These are phyloP conservation scores for Musa itinerans DNA, from an alignment of 176 grass and related monocot species.

Conservation along the genomic window DNA sequence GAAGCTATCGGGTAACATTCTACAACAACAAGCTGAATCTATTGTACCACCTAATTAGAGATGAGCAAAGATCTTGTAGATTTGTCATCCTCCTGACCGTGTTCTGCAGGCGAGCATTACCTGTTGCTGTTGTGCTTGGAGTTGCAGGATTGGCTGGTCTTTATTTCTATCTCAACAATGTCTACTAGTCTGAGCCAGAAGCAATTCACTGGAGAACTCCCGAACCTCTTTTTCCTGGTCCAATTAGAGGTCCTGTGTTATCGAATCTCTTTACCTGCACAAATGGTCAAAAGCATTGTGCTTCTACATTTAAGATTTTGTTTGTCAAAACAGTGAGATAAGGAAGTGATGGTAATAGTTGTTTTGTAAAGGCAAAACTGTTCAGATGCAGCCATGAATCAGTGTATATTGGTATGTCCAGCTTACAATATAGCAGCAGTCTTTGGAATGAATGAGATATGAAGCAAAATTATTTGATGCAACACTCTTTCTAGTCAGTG, in stretches of 20 bases:
- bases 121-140: slow-evolving; percentile 49
- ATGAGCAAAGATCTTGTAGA: background rate
- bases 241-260: background rate
- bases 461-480: too few species aligned
- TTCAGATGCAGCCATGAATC: too few species aligned
- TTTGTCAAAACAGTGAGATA: background rate
- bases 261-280: background rate
- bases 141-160: slow-evolving; percentile 40
- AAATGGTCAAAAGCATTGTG: background rate
- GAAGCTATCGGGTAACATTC: slow-evolving; percentile 49
- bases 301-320: background rate
- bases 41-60: background rate
- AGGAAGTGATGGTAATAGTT: too few species aligned
- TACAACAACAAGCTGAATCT: background rate
- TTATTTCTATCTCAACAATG: slow-evolving; percentile 75
- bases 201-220: background rate
- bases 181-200: slow-evolving; percentile 27
- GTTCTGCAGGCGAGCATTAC: slow-evolving; percentile 55
- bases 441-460: too few species aligned
- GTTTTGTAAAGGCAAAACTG: too few species aligned
- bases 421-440: too few species aligned
- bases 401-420: too few species aligned
- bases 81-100: background rate
- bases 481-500: too few species aligned
- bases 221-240: background rate